These are phyloP conservation scores for Orbilia blumenaviensis DNA, from an alignment of 2,329 filamentous ascomycete species.

Conservation along the genomic window DNA sequence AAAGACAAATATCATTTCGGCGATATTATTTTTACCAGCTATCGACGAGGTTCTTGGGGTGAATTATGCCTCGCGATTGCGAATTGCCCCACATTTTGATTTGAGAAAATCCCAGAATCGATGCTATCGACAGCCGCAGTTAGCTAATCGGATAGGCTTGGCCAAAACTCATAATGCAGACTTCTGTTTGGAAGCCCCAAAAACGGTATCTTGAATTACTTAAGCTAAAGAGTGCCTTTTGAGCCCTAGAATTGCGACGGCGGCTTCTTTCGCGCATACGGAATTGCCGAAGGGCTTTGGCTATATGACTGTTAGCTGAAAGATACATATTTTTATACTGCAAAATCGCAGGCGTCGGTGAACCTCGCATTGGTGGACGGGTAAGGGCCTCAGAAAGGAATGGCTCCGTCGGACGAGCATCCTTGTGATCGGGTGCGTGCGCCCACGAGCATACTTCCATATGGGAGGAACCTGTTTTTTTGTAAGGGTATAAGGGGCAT, in stretches of 20 bases:
- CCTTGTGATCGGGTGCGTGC: slow-evolving; percentile 9
- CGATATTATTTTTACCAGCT: slow-evolving; percentile 8
- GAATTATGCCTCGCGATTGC: slow-evolving; percentile 51
- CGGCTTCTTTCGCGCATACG: slow-evolving; percentile 50
- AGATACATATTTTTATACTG: slow-evolving; percentile 8
- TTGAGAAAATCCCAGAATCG: slow-evolving; percentile 36
- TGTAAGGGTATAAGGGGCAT: slow-evolving; percentile 4
- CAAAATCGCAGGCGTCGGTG: slow-evolving; percentile 1
- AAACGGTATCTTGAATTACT: neutral
- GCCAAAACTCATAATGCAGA: neutral
- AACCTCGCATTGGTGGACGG: slow-evolving; percentile 46
- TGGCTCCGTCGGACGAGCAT: slow-evolving; percentile 26
- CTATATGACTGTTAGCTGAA: slow-evolving; percentile 21
- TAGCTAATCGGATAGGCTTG: slow-evolving; percentile 12
- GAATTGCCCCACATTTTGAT: slow-evolving; percentile 11
- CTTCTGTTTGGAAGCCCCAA: neutral
- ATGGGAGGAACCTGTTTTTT: slow-evolving; percentile 2
- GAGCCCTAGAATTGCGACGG: slow-evolving; percentile 33
- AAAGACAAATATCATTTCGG: slow-evolving; percentile 28
- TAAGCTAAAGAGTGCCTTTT: slow-evolving; percentile 6
- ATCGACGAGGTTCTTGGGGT: neutral
- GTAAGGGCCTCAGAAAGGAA: slow-evolving; percentile 51
- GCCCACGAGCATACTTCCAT: neutral
- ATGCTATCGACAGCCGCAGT: slow-evolving; percentile 29
- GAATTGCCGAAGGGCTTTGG: slow-evolving; percentile 41